Evolutionary conservation across 345 rosid species (phyloP).

Genomic region (Sisymbrium altissimum): DNA sequence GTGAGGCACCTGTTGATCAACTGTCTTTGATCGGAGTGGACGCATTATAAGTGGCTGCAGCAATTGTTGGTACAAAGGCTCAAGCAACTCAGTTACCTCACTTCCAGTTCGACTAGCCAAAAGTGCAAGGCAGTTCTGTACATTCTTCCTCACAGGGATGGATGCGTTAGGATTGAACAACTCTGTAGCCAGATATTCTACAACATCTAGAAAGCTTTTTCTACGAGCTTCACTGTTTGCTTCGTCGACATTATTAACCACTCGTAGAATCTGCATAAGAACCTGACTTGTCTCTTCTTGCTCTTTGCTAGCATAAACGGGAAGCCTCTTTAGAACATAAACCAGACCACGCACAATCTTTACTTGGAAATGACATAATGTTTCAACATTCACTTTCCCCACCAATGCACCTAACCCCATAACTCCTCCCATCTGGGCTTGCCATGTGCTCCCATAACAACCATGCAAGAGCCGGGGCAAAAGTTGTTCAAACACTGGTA

Average conservation of each 20-base stretch:
- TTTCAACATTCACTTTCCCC: slow-evolving; percentile 97
- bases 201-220: slow-evolving; percentile 91
- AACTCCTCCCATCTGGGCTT: slow-evolving; percentile 99
- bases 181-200: slow-evolving; percentile 92
- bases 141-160: slow-evolving; percentile 83
- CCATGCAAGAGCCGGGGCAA: slow-evolving; percentile 95
- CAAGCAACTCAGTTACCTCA: slow-evolving; percentile 96
- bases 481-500: slow-evolving; percentile 97
- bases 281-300: slow-evolving; percentile 99
- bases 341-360: slow-evolving; percentile 83
- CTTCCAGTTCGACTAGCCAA: slow-evolving; percentile 98
- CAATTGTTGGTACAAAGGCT: slow-evolving; percentile 75
- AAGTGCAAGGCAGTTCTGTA: slow-evolving; percentile 91
- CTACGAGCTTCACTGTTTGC: slow-evolving; percentile 89
- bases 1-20: slow-evolving; percentile 88
- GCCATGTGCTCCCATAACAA: slow-evolving; percentile 98
- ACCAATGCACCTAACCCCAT: slow-evolving; percentile 96
- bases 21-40: slow-evolving; percentile 85
- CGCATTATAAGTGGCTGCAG: slow-evolving; percentile 91
- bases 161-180: slow-evolving; percentile 88
- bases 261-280: slow-evolving; percentile 95
- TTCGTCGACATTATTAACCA: slow-evolving; percentile 94
- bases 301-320: slow-evolving; percentile 89
- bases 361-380: slow-evolving; percentile 84
- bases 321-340: slow-evolving; percentile 89